Evolutionary conservation across 345 rosid genomes (phyloP), one percentile per base, ranked within the genome.

Genomic region (Lumnitzera littorea): DNA sequence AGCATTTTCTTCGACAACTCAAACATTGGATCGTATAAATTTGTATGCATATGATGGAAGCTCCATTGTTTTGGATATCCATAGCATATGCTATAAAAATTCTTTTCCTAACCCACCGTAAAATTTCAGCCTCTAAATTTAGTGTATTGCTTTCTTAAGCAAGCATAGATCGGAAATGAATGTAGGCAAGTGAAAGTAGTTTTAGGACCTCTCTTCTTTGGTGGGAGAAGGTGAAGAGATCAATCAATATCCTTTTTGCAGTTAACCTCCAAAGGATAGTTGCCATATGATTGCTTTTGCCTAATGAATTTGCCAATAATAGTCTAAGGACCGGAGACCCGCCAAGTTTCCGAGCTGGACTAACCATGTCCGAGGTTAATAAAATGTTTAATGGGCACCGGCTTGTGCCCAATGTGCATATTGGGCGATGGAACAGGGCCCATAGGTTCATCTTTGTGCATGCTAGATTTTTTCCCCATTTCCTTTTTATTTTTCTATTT

Each of bases 241-340:
- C 46, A n/a, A 48, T 15, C 43, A 13, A 16, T 13, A 56, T 51
- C 16, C 41, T 20, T 53, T 57, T 12, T 47, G 53, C 46, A 0
- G 50, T 61, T 67, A 66, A 71, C 71, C 58, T 83, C 89, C 88
- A 85, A 85, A 81, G 96, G 86, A 88, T 91, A 85, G 96, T 88
- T 85, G 89, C 91, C 89, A 89, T 81, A 46, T 43, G 57, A 80
- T 89, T 80, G 72, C 65, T 72, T 76, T 76, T 47, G 71, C 83
- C 81, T 81, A 74, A 62, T 56, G 25, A n/a, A 7, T 50, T 25
- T 25, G 13, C 46, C 47, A 15, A 55, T 53, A n/a, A 27, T 57
- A 7, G 2, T 8, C 3, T 23, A 36, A 54, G 57, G 57, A 13
- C 23, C 24, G 23, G 15, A 27, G 27, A 54, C 57, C 36, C 36